Evolutionary conservation across 2,329 filamentous ascomycete genomes (phyloP), one percentile per base, ranked within the genome.

Genomic region (Beauveria brongniartii): DNA sequence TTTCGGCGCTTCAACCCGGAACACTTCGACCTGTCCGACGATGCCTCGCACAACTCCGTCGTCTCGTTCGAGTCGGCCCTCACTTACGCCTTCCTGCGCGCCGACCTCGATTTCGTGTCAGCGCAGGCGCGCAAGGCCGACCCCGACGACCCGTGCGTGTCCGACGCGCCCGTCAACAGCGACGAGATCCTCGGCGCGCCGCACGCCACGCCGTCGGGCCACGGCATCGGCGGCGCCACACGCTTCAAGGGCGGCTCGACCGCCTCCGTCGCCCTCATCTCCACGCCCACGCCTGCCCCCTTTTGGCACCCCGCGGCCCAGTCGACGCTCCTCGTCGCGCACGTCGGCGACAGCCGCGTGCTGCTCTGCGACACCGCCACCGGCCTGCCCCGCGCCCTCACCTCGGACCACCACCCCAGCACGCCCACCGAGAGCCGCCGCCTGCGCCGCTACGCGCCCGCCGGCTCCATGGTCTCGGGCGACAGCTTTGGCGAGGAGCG

Each of bases 401-500:
- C 94, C 0, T 91, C 88, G 22, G 91, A 96, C 72, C 94, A 99
- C 74, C 94, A 96, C 71, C 93, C 94, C 0, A 90, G 87, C n/a
- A 85, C 89, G 5, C 94, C 94, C 0, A 80, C 86, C 60, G 94
- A 99, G 77, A 87, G 89, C 10, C 87, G 85, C 47, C 85, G 94
- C 8, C 82, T 99, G 26, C 88, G 92, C 50, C 87, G 92, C 54
- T 97, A 92, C 71, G 90, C 92, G 1, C 77, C 78, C 41, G 85
- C 89, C 34, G 88, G 80, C 28, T 82, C 88, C 3, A 93, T 97
- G 71, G 88, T 96, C 20, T 94, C 93, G 26, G 75, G 74, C 0
- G 94, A 99, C 75, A 95, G 91, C 40, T 99, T 99, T 72, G 94
- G 94, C 70, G 94, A 99, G 75, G 92, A 97, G 75, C 91, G 94